phyloP scores from a whole-genome alignment of 2,329 filamentous ascomycete species.

The Neocucurbitaria cava region DNA sequence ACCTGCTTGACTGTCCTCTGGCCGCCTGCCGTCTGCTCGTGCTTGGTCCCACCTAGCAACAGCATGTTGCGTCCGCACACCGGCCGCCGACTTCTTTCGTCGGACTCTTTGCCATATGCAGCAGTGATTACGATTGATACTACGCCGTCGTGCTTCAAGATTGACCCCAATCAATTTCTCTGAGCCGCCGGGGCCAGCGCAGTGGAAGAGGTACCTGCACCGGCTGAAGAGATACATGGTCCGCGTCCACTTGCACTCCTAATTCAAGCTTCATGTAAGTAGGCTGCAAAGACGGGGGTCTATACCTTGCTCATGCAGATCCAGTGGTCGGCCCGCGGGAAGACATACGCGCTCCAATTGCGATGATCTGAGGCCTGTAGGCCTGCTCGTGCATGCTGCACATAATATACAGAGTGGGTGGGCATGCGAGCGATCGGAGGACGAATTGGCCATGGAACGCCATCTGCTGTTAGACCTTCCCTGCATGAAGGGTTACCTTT shows the following conservation, averaged over 20 bases:
- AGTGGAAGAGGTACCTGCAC: slow-evolving; percentile 41
- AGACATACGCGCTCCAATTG: slow-evolving; percentile 41
- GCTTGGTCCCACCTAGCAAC: slow-evolving; percentile 20
- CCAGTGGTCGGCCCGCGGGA: slow-evolving; percentile 44
- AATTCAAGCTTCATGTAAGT: slow-evolving; percentile 35
- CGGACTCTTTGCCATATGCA: slow-evolving; percentile 38
- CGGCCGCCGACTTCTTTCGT: slow-evolving; percentile 20
- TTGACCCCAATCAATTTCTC: slow-evolving; percentile 41
- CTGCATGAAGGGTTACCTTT: slow-evolving; percentile 24
- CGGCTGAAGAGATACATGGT: slow-evolving; percentile 45
- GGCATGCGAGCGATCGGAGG: slow-evolving; percentile 40
- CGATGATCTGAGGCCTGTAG: slow-evolving; percentile 18
- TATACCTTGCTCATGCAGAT: slow-evolving; percentile 48
- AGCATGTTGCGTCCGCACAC: slow-evolving; percentile 22
- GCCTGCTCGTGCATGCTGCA: slow-evolving; percentile 39
- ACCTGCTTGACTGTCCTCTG: slow-evolving; percentile 23
- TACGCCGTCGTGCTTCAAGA: slow-evolving; percentile 30
- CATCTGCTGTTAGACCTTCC: slow-evolving; percentile 24
- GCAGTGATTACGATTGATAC: slow-evolving; percentile 14
- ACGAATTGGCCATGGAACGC: slow-evolving; percentile 19
- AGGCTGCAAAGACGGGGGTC: slow-evolving; percentile 38
- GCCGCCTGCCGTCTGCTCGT: slow-evolving; percentile 19
- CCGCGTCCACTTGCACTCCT: slow-evolving; percentile 38
- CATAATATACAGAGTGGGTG: slow-evolving; percentile 30
- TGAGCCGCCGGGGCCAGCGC: slow-evolving; percentile 29